Base-by-base conservation (phyloP, 352 stramenopile species). In the Phytophthora fragariaefolia region DNA sequence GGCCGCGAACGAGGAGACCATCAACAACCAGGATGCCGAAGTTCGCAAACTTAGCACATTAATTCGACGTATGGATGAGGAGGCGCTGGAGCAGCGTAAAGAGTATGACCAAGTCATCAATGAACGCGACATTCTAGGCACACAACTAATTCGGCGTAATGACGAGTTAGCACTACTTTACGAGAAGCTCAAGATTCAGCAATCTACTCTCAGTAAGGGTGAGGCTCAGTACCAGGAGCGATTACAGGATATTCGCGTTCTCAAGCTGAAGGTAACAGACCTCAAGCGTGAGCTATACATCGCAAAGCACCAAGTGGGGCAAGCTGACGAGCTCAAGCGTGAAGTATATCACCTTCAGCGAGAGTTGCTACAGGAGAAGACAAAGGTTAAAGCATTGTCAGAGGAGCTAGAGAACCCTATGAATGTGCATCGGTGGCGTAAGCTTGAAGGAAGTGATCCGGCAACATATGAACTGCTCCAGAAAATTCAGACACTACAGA, bases 101-200 rank as follows among this genome's bases (percentile, higher is more conserved):
- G 96, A 99, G 74, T 98, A 98, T 69, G 93, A 98, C 73, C 90
- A 98, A 63, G 89, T 99, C 32, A 97, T 99, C 45, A 97, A 97
- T 68, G 97, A 99, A 74, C 87, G 96, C 22, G 96, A 99, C 71
- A 98, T 99, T 52, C 82, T 99, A 23, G 96, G 96, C 28, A 98
- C 95, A 43, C 96, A 99, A 73, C 85, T 99, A 18, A 98, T 99
- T 48, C 89, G 96, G 3, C 90, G 96, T 45, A 99, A 99, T 68
- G 95, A 99, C 66, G 97, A 99, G 73, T 77, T 99, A 4, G 93
- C 94, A n/a, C 77, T 98, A 34, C 71, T 99, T 17, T 98, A 99
- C 71, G 97, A 99, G 74, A 99, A 99, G 73, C 91, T 99, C 48
- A 98, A 98, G 77, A 98, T 99, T 38, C 93, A 98, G 71, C 90